Evolutionary conservation across 2,329 filamentous ascomycete genomes (phyloP).

Genomic region (Graphium sp.): DNA sequence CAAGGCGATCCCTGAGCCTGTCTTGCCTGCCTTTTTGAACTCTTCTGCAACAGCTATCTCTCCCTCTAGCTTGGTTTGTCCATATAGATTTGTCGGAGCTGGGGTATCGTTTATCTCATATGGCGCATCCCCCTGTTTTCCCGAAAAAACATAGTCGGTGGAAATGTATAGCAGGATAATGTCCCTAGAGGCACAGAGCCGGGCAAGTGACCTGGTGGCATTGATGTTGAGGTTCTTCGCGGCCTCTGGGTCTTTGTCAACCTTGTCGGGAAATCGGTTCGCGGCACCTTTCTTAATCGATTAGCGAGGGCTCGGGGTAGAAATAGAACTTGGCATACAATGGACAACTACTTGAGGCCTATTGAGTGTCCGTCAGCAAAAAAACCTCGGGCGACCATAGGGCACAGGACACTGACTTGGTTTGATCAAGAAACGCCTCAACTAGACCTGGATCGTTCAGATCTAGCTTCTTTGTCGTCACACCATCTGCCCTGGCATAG

Average conservation of each 20-base stretch:
- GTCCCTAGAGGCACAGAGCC: conserved; percentile 42
- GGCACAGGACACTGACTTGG: conserved; percentile 27
- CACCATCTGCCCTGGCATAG: conserved; percentile 55
- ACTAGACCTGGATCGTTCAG: conserved; percentile 29
- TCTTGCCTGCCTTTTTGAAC: conserved; percentile 27
- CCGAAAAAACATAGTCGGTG: conserved; percentile 68
- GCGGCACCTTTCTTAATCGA: conserved; percentile 46
- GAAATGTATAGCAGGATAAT: conserved; percentile 62
- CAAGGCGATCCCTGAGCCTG: conserved; percentile 49
- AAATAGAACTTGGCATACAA: conserved; percentile 32
- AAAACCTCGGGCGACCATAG: conserved; percentile 5
- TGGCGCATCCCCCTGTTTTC: conserved; percentile 62
- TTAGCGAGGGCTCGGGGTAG: background rate
- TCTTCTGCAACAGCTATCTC: conserved; percentile 49
- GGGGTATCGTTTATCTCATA: conserved; percentile 51
- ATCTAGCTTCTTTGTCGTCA: conserved; percentile 45
- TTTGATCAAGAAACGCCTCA: conserved; percentile 28
- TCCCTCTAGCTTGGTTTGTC: conserved; percentile 43
- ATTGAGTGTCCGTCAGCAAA: no score
- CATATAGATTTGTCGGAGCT: conserved; percentile 61
- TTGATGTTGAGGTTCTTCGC: conserved; percentile 60
- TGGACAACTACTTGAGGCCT: conserved; percentile 69
- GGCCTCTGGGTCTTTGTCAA: conserved; percentile 61
- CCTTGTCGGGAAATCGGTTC: conserved; percentile 76
- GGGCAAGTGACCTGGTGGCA: conserved; percentile 50